These are phyloP conservation scores for Rasamsonia emersonii DNA, from an alignment of 2,329 filamentous ascomycete genomes.

Conservation along the genomic window DNA sequence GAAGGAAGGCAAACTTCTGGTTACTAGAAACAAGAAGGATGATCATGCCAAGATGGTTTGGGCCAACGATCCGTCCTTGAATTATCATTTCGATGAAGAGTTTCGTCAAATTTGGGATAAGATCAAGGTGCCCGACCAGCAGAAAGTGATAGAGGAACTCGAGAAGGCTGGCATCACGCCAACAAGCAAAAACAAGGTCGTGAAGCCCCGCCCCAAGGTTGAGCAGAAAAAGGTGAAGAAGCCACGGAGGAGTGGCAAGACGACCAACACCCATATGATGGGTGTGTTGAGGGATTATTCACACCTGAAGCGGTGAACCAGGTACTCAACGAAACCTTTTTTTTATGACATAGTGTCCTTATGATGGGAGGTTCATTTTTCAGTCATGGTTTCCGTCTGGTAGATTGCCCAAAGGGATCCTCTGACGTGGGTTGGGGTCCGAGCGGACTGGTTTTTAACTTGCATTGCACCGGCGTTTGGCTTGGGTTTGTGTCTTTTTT, in stretches of 20 bases:
- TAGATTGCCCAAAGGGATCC: too few relatives aligned
- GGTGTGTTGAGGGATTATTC: conserved; percentile 69
- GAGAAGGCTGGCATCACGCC: conserved; percentile 72
- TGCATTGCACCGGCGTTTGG: conserved; percentile 18
- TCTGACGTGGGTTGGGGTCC: too few relatives aligned
- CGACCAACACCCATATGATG: conserved; percentile 81
- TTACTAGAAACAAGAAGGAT: conserved; percentile 88
- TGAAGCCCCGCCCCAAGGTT: conserved; percentile 47
- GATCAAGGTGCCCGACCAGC: conserved; percentile 64
- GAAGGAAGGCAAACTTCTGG: conserved; percentile 66
- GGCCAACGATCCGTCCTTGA: conserved; percentile 73
- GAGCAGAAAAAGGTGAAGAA: conserved; percentile 67
- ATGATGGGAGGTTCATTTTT: background rate
- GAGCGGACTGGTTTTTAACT: too few relatives aligned
- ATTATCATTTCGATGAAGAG: conserved; percentile 67
- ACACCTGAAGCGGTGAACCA: conserved; percentile 31
- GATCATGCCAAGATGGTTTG: conserved; percentile 78
- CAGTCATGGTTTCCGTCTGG: background rate
- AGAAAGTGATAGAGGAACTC: conserved; percentile 69
- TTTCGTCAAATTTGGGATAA: conserved; percentile 79
- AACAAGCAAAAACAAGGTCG: conserved; percentile 67
- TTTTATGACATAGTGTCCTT: background rate
- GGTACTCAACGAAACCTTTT: background rate
- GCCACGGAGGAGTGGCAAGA: conserved; percentile 64
- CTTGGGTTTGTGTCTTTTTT: conserved; percentile 4